Percentiles rank a stretch among this genome's conserved stretches.
phyloP scores from a whole-genome alignment of 352 stramenopile species.

The Phytophthora citrophthora region DNA sequence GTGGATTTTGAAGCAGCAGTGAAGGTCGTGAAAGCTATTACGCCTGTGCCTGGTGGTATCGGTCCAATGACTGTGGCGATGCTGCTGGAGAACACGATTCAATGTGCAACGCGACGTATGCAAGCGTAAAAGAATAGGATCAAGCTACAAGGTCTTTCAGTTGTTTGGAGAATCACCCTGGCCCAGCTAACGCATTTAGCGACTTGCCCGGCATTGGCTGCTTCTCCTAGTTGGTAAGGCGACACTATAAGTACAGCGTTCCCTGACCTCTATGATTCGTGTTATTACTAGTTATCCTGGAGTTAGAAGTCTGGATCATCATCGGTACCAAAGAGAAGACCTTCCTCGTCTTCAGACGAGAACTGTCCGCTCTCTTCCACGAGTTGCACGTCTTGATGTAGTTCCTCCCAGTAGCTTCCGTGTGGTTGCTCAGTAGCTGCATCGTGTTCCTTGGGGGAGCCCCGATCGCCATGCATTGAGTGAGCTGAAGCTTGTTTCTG shows the following conservation, averaged over 20 bases:
- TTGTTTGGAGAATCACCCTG: conserved; percentile 23
- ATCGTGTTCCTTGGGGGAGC: conserved; percentile 1
- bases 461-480: conserved; percentile 26
- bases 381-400: conserved; percentile 73
- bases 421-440: conserved; percentile 21
- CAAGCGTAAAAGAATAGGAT: conserved; percentile 16
- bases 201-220: conserved; percentile 26
- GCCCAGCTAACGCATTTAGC: conserved; percentile 9
- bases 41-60: conserved; percentile 95
- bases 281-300: background rate
- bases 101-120: conserved; percentile 45
- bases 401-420: conserved; percentile 65
- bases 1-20: conserved; percentile 93
- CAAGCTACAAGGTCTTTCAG: background rate
- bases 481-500: conserved; percentile 42
- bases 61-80: conserved; percentile 99
- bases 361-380: conserved; percentile 79
- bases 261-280: conserved; percentile 8
- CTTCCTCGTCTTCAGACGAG: conserved; percentile 69
- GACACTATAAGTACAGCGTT: conserved; percentile 31
- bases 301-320: conserved; percentile 11
- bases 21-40: conserved; percentile 94
- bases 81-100: conserved; percentile 87
- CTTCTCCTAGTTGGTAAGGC: conserved; percentile 32
- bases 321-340: conserved; percentile 15